A percentile compares a stretch with the other conserved stretches of the same genome.
Evolutionary conservation across 2,329 filamentous ascomycete genomes (phyloP).

Genomic region (Botryotinia calthae): DNA sequence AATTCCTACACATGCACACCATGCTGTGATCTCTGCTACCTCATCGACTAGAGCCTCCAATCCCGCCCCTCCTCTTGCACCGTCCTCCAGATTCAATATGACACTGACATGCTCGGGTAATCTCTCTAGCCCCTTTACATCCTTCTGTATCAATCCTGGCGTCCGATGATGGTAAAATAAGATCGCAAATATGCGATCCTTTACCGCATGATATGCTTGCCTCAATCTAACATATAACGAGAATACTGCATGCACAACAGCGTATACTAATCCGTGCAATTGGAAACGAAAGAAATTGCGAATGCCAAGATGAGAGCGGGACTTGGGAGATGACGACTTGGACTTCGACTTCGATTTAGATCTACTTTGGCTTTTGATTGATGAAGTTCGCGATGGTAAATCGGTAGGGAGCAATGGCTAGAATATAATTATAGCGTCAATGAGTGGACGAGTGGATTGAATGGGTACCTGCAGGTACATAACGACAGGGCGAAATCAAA

Average conservation of each 20-base stretch:
- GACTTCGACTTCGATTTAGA: conserved; percentile 32
- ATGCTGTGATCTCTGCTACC: conserved; percentile 85
- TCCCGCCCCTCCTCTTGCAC: conserved; percentile 67
- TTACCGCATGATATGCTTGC: conserved; percentile 73
- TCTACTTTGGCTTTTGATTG: conserved; percentile 20
- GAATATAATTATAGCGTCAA: conserved; percentile 7
- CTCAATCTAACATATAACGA: conserved; percentile 83
- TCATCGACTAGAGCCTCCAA: conserved; percentile 85
- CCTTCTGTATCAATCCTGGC: conserved; percentile 85
- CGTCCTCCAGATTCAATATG: conserved; percentile 71
- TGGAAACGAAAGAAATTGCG: conserved; percentile 60
- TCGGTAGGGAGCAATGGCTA: conserved; percentile 39
- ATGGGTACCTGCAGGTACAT: conserved; percentile 18
- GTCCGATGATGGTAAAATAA: conserved; percentile 95
- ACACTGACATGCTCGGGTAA: conserved; percentile 86
- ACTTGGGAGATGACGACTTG: conserved; percentile 27
- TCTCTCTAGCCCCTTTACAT: conserved; percentile 71
- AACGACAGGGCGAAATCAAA: conserved; percentile 9
- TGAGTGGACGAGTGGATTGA: conserved; percentile 24
- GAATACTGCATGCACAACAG: conserved; percentile 75
- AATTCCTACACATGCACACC: conserved; percentile 89
- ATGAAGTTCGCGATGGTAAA: conserved; percentile 27
- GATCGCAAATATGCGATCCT: conserved; percentile 75
- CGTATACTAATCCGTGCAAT: conserved; percentile 65
- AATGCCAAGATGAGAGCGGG: conserved; percentile 49